Percentiles rank a stretch among this genome's conserved stretches.
Evolutionary conservation across 352 stramenopile species (phyloP).

Genomic region (Phytophthora pinifolia): DNA sequence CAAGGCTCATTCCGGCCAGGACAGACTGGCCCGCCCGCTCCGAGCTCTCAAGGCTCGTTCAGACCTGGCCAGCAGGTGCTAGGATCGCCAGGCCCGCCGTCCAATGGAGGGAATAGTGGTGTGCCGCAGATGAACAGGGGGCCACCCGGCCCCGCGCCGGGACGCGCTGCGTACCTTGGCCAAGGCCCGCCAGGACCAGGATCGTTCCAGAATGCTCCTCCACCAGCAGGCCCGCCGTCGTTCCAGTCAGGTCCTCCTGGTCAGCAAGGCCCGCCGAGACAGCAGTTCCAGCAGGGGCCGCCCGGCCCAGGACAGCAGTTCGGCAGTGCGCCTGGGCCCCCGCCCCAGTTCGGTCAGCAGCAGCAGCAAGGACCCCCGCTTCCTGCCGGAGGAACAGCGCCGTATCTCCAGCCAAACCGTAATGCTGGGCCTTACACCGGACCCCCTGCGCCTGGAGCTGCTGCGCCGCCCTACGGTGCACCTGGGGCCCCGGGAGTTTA

Average conservation of each 20-base stretch:
- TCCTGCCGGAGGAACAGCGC: constrained; percentile 26
- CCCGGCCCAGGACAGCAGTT: constrained; percentile 19
- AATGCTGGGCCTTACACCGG: constrained; percentile 36
- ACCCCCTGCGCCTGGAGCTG: constrained; percentile 15
- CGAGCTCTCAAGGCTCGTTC: constrained; percentile 22
- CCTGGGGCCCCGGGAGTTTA: constrained; percentile 21
- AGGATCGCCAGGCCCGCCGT: constrained; percentile 29
- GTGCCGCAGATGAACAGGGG: constrained; percentile 43
- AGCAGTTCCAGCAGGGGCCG: constrained; percentile 31
- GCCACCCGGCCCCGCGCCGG: constrained; percentile 6
- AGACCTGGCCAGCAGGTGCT: constrained; percentile 14
- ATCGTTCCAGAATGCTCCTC: constrained; percentile 18
- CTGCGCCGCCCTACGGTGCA: constrained; percentile 24
- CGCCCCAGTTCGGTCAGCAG: too few relatives aligned
- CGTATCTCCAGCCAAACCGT: constrained; percentile 35
- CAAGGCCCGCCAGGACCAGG: constrained; percentile 18
- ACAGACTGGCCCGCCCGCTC: constrained; percentile 6
- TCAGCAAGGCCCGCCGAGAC: constrained; percentile 14
- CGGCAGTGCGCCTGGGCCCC: constrained; percentile 7
- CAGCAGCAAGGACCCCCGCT: constrained; percentile 25
- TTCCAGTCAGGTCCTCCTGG: constrained; percentile 25
- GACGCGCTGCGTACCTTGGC: constrained; percentile 19
- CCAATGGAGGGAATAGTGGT: constrained; percentile 33
- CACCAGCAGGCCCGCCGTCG: constrained; percentile 14
- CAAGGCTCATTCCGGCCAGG: constrained; percentile 25